A percentile compares a stretch with the other conserved stretches of the same genome.
phyloP scores from a whole-genome alignment of 192 early-diverging fungal species.

The Cetraspora pellucida region DNA sequence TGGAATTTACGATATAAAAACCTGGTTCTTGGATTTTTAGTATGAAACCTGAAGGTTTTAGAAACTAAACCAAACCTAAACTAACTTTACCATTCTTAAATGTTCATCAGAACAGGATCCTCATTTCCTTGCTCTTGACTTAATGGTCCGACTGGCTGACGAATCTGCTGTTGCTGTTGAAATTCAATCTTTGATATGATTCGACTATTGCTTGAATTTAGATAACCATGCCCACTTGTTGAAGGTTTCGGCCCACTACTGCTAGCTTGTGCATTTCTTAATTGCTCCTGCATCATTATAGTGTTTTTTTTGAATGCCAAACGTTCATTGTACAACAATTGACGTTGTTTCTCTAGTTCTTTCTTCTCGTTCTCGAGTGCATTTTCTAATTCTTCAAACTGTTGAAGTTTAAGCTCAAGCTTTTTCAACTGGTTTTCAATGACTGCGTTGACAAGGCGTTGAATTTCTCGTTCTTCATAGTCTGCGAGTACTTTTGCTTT shows the following conservation, averaged over 20 bases:
- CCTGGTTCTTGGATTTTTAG: too few species aligned
- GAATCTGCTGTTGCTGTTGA: conserved; percentile 15
- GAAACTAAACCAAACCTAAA: too few species aligned
- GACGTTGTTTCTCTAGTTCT: conserved; percentile 72
- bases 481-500: conserved; percentile 83
- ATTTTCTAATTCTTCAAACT: conserved; percentile 90
- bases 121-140: conserved; percentile 10
- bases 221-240: conserved; percentile 9
- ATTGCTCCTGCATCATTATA: conserved; percentile 44
- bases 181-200: conserved; percentile 13
- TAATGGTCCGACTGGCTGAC: not conserved
- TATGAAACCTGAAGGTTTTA: too few species aligned
- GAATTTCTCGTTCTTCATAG: conserved; percentile 86
- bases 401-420: conserved; percentile 88
- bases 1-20: too few species aligned
- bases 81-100: too few species aligned
- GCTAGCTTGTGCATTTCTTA: not conserved
- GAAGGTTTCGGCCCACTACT: not conserved
- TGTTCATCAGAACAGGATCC: conserved; percentile 4
- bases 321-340: conserved; percentile 62
- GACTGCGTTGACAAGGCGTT: conserved; percentile 75
- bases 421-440: conserved; percentile 89
- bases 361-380: conserved; percentile 86
- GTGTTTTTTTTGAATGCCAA: conserved; percentile 60
- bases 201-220: not conserved